A percentile compares a stretch with the other conserved stretches of the same genome.
phyloP scores from a whole-genome alignment of 345 rosid species.

The Eucalyptus microcorys region DNA sequence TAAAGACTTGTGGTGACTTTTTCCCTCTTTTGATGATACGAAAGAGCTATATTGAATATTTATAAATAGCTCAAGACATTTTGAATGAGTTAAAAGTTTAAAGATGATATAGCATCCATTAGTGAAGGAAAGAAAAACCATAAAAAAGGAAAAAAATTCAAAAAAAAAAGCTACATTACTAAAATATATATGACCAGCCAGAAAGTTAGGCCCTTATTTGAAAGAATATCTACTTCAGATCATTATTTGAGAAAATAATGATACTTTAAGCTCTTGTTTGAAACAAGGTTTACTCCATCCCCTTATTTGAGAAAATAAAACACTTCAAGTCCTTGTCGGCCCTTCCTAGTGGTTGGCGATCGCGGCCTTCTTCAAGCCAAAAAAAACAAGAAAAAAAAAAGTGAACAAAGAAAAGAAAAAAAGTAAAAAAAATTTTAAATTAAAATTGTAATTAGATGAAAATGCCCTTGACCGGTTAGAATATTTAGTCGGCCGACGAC shows the following conservation, averaged over 20 bases:
- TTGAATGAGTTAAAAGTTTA: too few species aligned
- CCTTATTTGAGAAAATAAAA: too few species aligned
- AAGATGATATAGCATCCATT: too few species aligned
- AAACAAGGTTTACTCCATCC: accelerated
- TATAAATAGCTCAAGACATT: neutral
- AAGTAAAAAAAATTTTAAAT: accelerated
- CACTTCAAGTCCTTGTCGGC: too few species aligned
- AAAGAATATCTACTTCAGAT: accelerated
- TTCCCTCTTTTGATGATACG: neutral
- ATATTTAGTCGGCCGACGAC: too few species aligned
- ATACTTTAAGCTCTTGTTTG: accelerated
- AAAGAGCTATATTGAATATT: neutral
- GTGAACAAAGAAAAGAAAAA: too few species aligned
- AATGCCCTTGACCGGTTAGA: too few species aligned
- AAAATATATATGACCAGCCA: accelerated
- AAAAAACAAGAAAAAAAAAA: too few species aligned
- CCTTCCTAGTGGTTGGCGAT: accelerated
- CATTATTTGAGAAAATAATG: accelerated
- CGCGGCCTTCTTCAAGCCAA: accelerated
- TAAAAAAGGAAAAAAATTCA: accelerated
- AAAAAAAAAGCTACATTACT: too few species aligned
- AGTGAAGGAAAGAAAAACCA: too few species aligned
- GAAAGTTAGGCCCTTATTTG: too few species aligned
- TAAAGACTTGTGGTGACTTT: neutral
- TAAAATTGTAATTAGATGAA: too few species aligned